Conservation (phyloP, 2,329 filamentous ascomycete species). For the Immersiporthe knoxdaviesiana region DNA sequence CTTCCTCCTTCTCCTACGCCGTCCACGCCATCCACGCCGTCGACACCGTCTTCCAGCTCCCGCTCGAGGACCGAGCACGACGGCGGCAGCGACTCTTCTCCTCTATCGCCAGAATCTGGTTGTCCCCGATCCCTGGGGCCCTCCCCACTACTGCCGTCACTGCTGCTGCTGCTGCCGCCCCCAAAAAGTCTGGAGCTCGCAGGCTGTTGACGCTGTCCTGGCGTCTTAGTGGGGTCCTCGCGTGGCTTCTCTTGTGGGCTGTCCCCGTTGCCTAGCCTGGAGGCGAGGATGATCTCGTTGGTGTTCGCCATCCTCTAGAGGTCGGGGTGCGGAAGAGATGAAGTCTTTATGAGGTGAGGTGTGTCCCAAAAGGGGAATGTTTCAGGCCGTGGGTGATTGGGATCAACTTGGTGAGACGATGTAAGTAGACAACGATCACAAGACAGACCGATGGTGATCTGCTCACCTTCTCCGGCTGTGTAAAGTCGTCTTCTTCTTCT, state of each 20-base stretch:
- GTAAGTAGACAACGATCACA: background rate
- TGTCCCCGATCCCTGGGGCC: background rate
- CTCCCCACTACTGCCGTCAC: background rate
- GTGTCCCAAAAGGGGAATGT: too few relatives aligned
- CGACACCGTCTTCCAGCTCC: background rate
- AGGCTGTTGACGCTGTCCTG: too few relatives aligned
- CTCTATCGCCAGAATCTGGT: background rate
- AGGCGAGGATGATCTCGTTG: background rate
- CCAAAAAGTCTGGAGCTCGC: too few relatives aligned
- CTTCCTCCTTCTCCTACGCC: background rate
- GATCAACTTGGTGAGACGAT: background rate
- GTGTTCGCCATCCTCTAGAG: background rate
- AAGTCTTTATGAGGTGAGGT: background rate
- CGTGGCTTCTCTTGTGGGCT: background rate
- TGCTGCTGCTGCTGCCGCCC: too few relatives aligned
- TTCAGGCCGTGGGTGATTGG: too few relatives aligned
- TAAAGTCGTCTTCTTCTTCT: background rate
- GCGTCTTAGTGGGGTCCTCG: too few relatives aligned
- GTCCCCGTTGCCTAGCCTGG: too few relatives aligned
- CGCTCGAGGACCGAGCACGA: slow-evolving; percentile 5
- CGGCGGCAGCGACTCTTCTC: background rate
- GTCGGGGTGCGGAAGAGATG: too few relatives aligned
- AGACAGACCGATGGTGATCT: background rate
- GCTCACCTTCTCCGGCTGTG: background rate
- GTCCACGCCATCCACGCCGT: background rate